phyloP scores from a whole-genome alignment of 2,329 filamentous ascomycete genomes.

The Immersiporthe knoxdaviesiana region DNA sequence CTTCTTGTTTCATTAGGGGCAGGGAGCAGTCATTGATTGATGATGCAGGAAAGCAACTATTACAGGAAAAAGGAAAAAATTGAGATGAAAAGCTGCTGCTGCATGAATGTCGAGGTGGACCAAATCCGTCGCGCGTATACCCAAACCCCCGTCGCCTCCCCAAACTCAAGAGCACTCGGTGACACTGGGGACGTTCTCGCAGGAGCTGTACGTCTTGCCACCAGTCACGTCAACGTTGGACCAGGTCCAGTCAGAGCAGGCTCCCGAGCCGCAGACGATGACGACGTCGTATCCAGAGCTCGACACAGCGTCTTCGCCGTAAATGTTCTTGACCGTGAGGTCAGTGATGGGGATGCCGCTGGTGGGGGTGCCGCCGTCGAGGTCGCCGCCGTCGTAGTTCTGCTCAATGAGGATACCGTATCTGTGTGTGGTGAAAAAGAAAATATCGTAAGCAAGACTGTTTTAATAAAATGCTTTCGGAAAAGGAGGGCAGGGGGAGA shows the following conservation, averaged over 20 bases:
- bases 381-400: slow-evolving; percentile 41
- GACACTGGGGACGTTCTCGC: slow-evolving; percentile 28
- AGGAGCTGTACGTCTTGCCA: slow-evolving; percentile 39
- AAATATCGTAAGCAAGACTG: background rate
- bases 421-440: no score
- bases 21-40: no score
- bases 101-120: no score
- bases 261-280: slow-evolving; percentile 56
- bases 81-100: no score
- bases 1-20: no score
- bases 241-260: slow-evolving; percentile 59
- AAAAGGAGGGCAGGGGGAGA: no score
- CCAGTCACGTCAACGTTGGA: slow-evolving; percentile 52
- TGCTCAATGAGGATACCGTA: slow-evolving; percentile 47
- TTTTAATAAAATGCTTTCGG: no score
- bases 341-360: slow-evolving; percentile 57
- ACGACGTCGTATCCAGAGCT: slow-evolving; percentile 47
- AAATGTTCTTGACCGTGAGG: slow-evolving; percentile 48
- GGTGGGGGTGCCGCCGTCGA: slow-evolving; percentile 50
- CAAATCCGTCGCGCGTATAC: no score
- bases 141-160: no score
- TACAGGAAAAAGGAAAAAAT: no score
- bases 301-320: slow-evolving; percentile 44
- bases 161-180: slow-evolving; percentile 9
- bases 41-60: no score